phyloP scores from a whole-genome alignment of 2,329 filamentous ascomycete species.

The Penicillium sclerotiorum region DNA sequence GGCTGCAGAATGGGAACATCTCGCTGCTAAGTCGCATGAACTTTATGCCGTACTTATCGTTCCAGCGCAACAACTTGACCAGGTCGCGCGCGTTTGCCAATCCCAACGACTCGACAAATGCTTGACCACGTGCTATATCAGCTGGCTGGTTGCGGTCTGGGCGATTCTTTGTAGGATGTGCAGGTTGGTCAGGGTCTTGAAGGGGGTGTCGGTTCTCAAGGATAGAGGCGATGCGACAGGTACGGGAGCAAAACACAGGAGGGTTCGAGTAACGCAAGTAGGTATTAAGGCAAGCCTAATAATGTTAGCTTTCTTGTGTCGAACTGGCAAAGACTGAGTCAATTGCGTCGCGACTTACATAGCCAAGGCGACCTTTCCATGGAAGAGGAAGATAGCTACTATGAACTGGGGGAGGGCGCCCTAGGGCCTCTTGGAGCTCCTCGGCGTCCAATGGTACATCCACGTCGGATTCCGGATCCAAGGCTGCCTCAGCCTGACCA shows the following conservation, averaged over 20 bases:
- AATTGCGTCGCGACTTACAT: no score
- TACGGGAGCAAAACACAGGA: constrained; percentile 86
- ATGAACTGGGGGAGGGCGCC: constrained; percentile 75
- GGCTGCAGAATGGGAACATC: constrained; percentile 96
- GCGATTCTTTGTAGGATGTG: constrained; percentile 82
- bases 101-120: constrained; percentile 75
- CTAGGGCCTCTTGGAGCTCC: constrained; percentile 60
- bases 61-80: constrained; percentile 85
- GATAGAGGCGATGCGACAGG: constrained; percentile 88
- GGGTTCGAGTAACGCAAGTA: constrained; percentile 81
- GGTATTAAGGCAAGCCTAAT: constrained; percentile 83
- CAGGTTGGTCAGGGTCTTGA: constrained; percentile 71
- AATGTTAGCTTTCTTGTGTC: constrained; percentile 6
- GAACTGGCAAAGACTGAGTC: no score
- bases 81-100: constrained; percentile 83
- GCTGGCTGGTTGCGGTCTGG: constrained; percentile 74
- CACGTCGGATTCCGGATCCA: constrained; percentile 59
- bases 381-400: constrained; percentile 82
- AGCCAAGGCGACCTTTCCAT: constrained; percentile 87
- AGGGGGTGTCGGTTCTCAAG: constrained; percentile 85
- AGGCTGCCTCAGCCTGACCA: constrained; percentile 23
- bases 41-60: constrained; percentile 85
- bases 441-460: constrained; percentile 56
- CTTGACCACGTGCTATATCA: constrained; percentile 66
- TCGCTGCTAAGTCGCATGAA: constrained; percentile 92